These are phyloP conservation scores for Trichoderma breve DNA, from an alignment of 2,329 filamentous ascomycete species.

Conservation along the genomic window DNA sequence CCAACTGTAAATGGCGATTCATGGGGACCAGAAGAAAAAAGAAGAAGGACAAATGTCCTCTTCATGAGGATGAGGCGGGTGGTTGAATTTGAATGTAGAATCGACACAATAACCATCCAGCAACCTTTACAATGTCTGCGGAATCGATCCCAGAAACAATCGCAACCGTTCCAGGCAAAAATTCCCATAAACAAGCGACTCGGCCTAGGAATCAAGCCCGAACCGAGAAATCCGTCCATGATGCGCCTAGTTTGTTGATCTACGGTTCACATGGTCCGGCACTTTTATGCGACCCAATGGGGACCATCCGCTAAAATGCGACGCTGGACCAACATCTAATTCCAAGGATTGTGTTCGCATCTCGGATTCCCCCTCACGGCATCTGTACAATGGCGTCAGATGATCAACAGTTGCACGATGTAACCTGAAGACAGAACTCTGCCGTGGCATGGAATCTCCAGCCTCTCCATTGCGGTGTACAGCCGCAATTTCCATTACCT, in stretches of 20 bases:
- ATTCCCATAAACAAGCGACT: neutral
- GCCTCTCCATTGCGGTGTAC: neutral
- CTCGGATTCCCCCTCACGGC: neutral
- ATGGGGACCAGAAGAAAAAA: neutral
- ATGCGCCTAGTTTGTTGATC: neutral
- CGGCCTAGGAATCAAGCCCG: neutral
- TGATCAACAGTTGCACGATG: constrained; percentile 14
- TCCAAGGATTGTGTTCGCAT: neutral
- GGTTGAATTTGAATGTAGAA: neutral
- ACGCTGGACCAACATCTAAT: neutral
- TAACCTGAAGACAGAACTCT: neutral
- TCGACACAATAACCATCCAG: neutral
- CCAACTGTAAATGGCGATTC: neutral
- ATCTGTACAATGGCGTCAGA: constrained; percentile 15
- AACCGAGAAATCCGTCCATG: neutral
- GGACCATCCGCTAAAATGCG: neutral
- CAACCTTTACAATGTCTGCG: neutral
- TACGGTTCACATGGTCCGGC: neutral
- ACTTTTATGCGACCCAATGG: constrained; percentile 6
- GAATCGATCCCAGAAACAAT: neutral
- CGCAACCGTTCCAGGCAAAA: no score
- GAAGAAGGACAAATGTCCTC: neutral
- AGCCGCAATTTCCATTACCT: neutral
- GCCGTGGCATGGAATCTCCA: neutral
- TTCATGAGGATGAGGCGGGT: neutral